Conservation (phyloP, 352 stramenopile genomes). For the Pythium aquatile region DNA sequence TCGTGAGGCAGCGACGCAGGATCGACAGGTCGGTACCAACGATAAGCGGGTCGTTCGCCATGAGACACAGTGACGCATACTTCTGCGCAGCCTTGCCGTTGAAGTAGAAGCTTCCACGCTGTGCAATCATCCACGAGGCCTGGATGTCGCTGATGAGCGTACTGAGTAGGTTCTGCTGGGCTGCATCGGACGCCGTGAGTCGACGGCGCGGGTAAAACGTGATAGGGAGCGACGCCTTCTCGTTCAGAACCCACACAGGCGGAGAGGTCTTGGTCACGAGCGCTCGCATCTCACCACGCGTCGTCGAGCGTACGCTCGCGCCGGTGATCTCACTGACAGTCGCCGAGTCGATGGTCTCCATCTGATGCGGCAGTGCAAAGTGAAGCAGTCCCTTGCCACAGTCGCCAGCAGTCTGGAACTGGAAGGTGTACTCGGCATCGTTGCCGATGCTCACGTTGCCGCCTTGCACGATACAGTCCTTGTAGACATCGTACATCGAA, state of each 20-base stretch:
- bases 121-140: constrained; percentile 48
- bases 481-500: constrained; percentile 56
- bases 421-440: constrained; percentile 53
- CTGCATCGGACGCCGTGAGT: constrained; percentile 35
- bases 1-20: constrained; percentile 56
- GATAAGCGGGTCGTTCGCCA: constrained; percentile 66
- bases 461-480: constrained; percentile 59
- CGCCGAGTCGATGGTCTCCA: constrained; percentile 42
- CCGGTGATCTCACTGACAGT: constrained; percentile 37
- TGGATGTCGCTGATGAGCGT: constrained; percentile 55
- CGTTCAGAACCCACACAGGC: constrained; percentile 46
- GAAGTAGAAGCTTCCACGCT: constrained; percentile 67
- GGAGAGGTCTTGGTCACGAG: constrained; percentile 45
- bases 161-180: constrained; percentile 39
- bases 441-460: constrained; percentile 39
- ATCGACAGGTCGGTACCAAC: constrained; percentile 56
- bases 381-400: constrained; percentile 61
- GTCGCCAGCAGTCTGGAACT: constrained; percentile 55
- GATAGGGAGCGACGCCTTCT: constrained; percentile 44
- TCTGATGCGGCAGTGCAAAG: constrained; percentile 60
- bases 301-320: constrained; percentile 47
- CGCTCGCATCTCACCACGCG: constrained; percentile 50
- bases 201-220: constrained; percentile 57
- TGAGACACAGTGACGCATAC: constrained; percentile 69
- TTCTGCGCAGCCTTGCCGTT: constrained; percentile 76